Conservation (phyloP, 805 yeast species). For the Blastobotrys americana region DNA sequence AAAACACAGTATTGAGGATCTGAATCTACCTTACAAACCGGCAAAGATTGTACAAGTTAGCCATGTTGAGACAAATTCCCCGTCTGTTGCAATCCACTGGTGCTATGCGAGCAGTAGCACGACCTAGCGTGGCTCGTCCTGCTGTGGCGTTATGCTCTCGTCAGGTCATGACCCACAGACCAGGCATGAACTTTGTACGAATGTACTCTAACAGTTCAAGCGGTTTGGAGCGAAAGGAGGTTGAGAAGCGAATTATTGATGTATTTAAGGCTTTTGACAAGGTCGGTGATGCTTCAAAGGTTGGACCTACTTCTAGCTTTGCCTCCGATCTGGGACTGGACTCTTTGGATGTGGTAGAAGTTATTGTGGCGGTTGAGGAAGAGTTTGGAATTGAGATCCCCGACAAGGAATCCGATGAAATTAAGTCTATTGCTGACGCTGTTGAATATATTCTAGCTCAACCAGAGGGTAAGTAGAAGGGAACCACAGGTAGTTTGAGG, state of each 20-base stretch:
- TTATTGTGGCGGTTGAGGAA: conserved; percentile 89
- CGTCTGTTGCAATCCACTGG: conserved; percentile 1
- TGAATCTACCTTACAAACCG: no score
- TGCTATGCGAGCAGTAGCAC: conserved; percentile 24
- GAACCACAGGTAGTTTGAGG: no score
- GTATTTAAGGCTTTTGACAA: conserved; percentile 63
- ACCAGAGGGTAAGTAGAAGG: conserved; percentile 26
- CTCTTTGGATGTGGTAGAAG: conserved; percentile 88
- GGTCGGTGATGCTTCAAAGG: conserved; percentile 35
- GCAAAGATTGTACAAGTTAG: no score
- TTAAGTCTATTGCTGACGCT: conserved; percentile 84
- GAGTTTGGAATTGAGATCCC: conserved; percentile 49
- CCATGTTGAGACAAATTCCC: conserved; percentile 14
- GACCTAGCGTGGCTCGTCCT: conserved; percentile 23
- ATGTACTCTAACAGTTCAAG: conserved; percentile 42
- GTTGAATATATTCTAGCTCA: conserved; percentile 64
- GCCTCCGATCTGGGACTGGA: conserved; percentile 66
- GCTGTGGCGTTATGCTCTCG: conserved; percentile 19
- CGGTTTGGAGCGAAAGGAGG: conserved; percentile 69
- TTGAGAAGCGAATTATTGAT: conserved; percentile 71
- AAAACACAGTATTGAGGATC: no score
- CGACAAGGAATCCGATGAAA: conserved; percentile 80
- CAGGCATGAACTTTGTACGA: conserved; percentile 10
- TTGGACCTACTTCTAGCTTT: conserved; percentile 35
- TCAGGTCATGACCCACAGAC: conserved; percentile 13